These are phyloP conservation scores for Dendrobium catenatum DNA, from an alignment of 106 monocot species.

Conservation along the genomic window DNA sequence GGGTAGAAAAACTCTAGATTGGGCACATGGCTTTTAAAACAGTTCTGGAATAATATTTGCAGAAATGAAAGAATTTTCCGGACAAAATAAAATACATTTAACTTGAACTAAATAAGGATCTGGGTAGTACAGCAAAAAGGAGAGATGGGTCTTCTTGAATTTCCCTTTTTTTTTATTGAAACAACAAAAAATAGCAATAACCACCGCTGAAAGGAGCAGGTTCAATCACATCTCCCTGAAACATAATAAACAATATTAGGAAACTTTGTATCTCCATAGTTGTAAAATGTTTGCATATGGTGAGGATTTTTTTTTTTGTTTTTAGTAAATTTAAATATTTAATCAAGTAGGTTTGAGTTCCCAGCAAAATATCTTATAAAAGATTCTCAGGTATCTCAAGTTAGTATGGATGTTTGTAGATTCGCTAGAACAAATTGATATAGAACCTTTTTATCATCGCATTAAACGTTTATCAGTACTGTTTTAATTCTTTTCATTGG, in stretches of 20 bases:
- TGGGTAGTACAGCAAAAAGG: no score
- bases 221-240: neutral
- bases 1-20: no score
- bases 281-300: neutral
- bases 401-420: neutral
- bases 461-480: neutral
- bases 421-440: neutral
- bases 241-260: neutral
- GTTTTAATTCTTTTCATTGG: neutral
- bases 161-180: no score
- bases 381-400: neutral
- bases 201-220: neutral
- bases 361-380: neutral
- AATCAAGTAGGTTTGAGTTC: neutral
- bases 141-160: no score
- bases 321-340: neutral
- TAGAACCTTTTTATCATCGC: neutral
- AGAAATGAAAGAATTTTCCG: no score
- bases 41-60: no score
- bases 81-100: no score
- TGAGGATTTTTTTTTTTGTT: neutral
- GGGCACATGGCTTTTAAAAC: no score
- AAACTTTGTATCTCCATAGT: neutral
- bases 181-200: no score
- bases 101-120: no score